Evolutionary conservation across 78 protist species (phyloP).

Genomic region (Speleostelium caveatum): DNA sequence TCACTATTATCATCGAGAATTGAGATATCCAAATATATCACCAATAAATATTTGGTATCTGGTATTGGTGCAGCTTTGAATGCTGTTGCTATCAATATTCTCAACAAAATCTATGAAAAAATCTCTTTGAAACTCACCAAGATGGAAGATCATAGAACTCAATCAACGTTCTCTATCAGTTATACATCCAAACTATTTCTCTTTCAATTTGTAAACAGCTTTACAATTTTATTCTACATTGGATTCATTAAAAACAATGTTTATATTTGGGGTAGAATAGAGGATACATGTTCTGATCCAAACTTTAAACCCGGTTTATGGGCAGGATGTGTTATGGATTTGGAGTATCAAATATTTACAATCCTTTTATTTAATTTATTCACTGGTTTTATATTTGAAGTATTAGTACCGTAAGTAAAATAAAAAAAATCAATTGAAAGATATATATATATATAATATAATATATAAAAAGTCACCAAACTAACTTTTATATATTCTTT

Average conservation of each 20-base stretch:
- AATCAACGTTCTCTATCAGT: not conserved
- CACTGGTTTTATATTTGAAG: conserved; percentile 2
- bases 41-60: not conserved
- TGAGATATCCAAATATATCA: not conserved
- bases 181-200: conserved; percentile 75
- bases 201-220: conserved; percentile 89
- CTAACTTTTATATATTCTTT: too few relatives aligned
- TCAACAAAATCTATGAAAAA: conserved; percentile 17
- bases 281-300: conserved; percentile 8
- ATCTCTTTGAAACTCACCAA: conserved; percentile 10
- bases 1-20: conserved; percentile 24
- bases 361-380: conserved; percentile 30
- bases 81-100: conserved; percentile 11
- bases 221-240: conserved; percentile 82
- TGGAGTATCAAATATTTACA: conserved; percentile 62
- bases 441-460: too few relatives aligned
- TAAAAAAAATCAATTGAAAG: not conserved
- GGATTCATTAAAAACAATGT: conserved; percentile 80
- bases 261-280: conserved; percentile 44
- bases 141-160: conserved; percentile 15
- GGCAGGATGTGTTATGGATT: conserved; percentile 71
- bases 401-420: conserved; percentile 24
- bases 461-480: too few relatives aligned
- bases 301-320: conserved; percentile 12
- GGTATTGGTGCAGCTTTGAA: conserved; percentile 19